Conservation (phyloP, 768 basidiomycete genomes). For the Trametes maxima region DNA sequence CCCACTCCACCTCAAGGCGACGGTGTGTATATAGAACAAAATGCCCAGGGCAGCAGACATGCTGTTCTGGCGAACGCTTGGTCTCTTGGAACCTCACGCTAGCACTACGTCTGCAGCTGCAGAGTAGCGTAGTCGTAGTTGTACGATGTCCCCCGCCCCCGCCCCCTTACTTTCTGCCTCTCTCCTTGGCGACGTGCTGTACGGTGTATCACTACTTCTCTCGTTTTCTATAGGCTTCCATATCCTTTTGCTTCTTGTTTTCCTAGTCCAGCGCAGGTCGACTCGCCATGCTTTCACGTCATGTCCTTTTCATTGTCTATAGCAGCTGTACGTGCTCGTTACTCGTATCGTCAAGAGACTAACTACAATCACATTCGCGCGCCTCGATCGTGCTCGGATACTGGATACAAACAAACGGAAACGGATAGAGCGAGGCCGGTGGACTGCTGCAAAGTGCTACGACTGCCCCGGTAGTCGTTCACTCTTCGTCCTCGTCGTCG, state of each 20-base stretch:
- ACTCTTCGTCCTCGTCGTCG: slow-evolving; percentile 70
- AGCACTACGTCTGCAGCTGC: no score
- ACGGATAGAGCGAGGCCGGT: no score
- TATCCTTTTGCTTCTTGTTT: neutral
- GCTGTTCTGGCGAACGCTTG: neutral
- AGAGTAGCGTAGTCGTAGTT: no score
- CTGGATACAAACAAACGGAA: no score
- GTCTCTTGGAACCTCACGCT: no score
- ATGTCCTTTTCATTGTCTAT: neutral
- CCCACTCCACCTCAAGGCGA: no score
- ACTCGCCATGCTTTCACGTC: neutral
- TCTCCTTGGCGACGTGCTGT: neutral
- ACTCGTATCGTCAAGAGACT: neutral
- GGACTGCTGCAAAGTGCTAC: no score
- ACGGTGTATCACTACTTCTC: neutral
- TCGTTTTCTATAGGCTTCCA: neutral
- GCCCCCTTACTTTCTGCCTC: neutral
- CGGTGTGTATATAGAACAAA: neutral
- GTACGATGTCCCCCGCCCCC: no score
- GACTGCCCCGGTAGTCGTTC: neutral
- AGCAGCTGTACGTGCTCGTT: neutral
- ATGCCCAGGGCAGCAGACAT: neutral
- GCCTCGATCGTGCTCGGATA: neutral
- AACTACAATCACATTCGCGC: neutral
- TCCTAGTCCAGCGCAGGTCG: neutral